phyloP scores from a whole-genome alignment of 2,329 filamentous ascomycete species.

The Colletotrichum tamarilloi region DNA sequence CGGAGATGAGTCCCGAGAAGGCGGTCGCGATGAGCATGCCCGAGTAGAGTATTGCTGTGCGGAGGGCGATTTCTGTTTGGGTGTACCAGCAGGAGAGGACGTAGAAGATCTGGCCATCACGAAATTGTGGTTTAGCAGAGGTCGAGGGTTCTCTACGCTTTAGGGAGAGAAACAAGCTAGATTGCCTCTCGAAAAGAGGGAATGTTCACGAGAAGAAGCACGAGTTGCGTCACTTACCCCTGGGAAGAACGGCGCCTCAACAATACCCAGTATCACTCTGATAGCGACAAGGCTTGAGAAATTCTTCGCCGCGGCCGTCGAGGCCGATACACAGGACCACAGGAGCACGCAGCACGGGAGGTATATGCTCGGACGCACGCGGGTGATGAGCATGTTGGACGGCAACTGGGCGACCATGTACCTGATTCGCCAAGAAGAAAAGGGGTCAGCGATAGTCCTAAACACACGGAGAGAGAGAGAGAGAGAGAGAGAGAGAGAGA shows the following conservation, averaged over 20 bases:
- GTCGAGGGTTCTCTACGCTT: too few species aligned
- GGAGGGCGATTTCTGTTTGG: constrained; percentile 32
- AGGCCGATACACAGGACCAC: constrained; percentile 34
- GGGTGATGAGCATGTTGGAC: constrained; percentile 39
- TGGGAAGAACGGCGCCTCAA: constrained; percentile 34
- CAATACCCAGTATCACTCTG: constrained; percentile 22
- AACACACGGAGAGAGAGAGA: neutral
- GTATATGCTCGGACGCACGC: constrained; percentile 37
- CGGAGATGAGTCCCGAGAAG: constrained; percentile 57
- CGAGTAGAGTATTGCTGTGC: constrained; percentile 33
- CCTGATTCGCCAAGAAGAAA: constrained; percentile 1
- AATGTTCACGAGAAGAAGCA: neutral
- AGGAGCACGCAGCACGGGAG: constrained; percentile 37
- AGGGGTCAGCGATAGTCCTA: neutral
- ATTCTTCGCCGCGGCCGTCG: constrained; percentile 29
- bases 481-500: neutral
- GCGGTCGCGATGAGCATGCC: constrained; percentile 43
- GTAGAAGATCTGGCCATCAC: constrained; percentile 35
- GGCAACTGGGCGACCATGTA: constrained; percentile 39
- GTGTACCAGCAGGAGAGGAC: constrained; percentile 34
- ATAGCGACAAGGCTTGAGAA: constrained; percentile 26
- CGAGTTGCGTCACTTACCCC: constrained; percentile 11
- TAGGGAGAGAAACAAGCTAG: too few species aligned
- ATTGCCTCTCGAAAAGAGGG: too few species aligned
- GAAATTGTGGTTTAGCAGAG: too few species aligned